A percentile compares a stretch with the other conserved stretches of the same genome.
Conservation (phyloP, 1,139 yeast species). For the Magnusiomyces magnusii region DNA sequence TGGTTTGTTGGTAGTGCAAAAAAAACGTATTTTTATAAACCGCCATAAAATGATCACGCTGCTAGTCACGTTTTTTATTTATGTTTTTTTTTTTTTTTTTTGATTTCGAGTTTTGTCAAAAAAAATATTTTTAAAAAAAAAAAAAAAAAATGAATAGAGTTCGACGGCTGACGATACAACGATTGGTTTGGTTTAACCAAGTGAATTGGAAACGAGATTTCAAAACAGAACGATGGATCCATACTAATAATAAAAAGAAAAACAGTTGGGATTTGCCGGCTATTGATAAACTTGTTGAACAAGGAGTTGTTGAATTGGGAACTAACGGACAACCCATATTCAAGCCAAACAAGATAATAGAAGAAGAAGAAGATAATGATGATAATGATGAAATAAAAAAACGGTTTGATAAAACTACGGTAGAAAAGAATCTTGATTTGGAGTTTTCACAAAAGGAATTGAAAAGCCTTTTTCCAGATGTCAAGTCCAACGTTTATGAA, state of each 20-base stretch:
- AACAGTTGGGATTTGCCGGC: conserved; percentile 2
- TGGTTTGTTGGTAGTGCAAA: no score
- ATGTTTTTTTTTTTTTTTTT: no score
- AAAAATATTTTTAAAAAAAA: no score
- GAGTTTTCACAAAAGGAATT: neutral
- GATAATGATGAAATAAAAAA: neutral
- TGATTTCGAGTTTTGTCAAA: no score
- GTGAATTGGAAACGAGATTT: no score
- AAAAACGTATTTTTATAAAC: no score
- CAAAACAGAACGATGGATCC: neutral
- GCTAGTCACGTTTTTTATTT: no score
- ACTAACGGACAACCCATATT: neutral
- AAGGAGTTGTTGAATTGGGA: neutral
- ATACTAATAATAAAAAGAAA: neutral
- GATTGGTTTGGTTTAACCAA: no score
- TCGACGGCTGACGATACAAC: no score
- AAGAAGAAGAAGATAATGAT: neutral
- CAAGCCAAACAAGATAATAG: neutral
- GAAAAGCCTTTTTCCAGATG: neutral
- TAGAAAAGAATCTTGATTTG: neutral
- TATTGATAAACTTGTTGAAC: neutral
- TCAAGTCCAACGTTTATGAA: neutral
- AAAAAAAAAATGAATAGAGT: no score
- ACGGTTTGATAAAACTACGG: neutral
- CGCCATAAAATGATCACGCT: no score